Evolutionary conservation across 306 rosid species (phyloP).

Genomic region (Abrus precatorius): DNA sequence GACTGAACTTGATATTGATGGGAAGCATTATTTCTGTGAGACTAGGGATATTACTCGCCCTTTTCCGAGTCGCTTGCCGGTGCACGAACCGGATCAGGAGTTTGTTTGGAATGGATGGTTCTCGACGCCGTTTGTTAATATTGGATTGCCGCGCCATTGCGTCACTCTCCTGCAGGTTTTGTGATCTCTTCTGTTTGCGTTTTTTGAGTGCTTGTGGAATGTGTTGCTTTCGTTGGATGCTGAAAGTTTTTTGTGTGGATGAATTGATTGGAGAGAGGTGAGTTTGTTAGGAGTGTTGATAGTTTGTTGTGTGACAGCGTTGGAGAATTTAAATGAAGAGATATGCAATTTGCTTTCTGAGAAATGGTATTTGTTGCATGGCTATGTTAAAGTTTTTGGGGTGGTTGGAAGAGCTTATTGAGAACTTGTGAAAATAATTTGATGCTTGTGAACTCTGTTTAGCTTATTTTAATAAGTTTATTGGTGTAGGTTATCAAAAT

Average conservation of each 20-base stretch:
- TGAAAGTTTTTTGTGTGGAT: not conserved
- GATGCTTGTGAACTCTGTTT: too few species aligned
- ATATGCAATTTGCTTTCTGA: not conserved
- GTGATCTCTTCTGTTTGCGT: conserved; percentile 45
- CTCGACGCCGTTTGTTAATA: conserved; percentile 72
- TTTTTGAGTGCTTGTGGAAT: not conserved
- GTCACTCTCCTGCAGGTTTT: conserved; percentile 95
- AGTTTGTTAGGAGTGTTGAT: not conserved
- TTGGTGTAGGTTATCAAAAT: too few species aligned
- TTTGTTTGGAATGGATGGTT: conserved; percentile 98
- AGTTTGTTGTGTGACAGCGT: too few species aligned
- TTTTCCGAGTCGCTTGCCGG: conserved; percentile 75
- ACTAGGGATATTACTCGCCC: conserved; percentile 88
- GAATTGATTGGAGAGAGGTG: not conserved
- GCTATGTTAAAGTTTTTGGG: too few species aligned
- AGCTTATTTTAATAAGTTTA: too few species aligned
- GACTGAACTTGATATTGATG: conserved; percentile 87
- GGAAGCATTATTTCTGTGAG: conserved; percentile 92
- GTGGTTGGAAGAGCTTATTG: too few species aligned
- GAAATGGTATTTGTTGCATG: not conserved
- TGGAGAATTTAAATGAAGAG: not conserved
- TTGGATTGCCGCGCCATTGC: conserved; percentile 86
- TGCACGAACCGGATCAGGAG: conserved; percentile 79
- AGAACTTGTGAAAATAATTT: too few species aligned
- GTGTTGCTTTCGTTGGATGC: not conserved